These are phyloP conservation scores for Chytridiales sp. DNA, from an alignment of 371 early-diverging fungal species.

Conservation along the genomic window DNA sequence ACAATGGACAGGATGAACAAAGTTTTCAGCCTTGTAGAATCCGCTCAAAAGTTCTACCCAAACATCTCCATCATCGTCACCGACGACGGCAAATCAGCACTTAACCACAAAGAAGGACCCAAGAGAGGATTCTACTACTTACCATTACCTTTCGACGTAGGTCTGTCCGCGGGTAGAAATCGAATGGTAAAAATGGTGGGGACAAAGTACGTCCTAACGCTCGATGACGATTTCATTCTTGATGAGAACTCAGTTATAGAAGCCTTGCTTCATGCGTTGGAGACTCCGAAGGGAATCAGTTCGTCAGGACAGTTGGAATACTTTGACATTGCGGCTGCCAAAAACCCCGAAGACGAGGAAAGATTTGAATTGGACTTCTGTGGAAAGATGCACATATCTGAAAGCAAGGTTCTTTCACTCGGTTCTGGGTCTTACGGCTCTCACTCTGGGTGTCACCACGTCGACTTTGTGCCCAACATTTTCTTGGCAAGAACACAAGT, in stretches of 20 bases:
- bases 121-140: slow-evolving; percentile 29
- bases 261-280: slow-evolving; percentile 30
- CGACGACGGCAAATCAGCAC: slow-evolving; percentile 23
- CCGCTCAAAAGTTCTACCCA: slow-evolving; percentile 18
- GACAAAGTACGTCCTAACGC: slow-evolving; percentile 33
- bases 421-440: slow-evolving; percentile 1
- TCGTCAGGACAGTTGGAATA: background rate
- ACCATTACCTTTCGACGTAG: slow-evolving; percentile 31
- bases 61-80: slow-evolving; percentile 29
- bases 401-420: slow-evolving; percentile 1
- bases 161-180: slow-evolving; percentile 34
- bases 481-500: slow-evolving; percentile 31
- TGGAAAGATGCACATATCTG: slow-evolving; percentile 24
- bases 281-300: slow-evolving; percentile 2
- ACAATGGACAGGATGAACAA: slow-evolving; percentile 30
- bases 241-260: slow-evolving; percentile 10
- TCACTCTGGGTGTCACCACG: slow-evolving; percentile 30
- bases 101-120: slow-evolving; percentile 12
- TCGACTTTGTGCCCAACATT: slow-evolving; percentile 38
- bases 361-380: slow-evolving; percentile 34
- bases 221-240: slow-evolving; percentile 36
- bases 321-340: slow-evolving; percentile 37
- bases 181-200: slow-evolving; percentile 26
- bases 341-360: slow-evolving; percentile 34
- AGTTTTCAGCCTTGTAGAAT: slow-evolving; percentile 27